These are phyloP conservation scores for Podaxis rugospora DNA, from an alignment of 768 basidiomycete species.

Conservation along the genomic window DNA sequence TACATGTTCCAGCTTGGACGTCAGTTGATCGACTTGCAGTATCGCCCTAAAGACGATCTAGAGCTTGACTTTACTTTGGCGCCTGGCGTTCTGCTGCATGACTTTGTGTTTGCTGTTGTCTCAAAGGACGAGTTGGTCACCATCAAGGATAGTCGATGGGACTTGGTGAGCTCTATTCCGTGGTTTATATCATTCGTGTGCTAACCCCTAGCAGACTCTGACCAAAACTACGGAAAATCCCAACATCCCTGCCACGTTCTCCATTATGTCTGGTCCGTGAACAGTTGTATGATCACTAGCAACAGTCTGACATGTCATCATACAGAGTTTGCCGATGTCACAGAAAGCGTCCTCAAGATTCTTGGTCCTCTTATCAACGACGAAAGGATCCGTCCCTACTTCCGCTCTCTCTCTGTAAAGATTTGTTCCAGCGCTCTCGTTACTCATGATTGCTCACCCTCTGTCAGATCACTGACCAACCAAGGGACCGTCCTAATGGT, in stretches of 20 bases:
- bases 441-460: constrained; percentile 3
- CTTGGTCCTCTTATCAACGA: constrained; percentile 51
- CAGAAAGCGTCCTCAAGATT: constrained; percentile 70
- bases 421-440: constrained; percentile 20
- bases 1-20: constrained; percentile 54
- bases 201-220: constrained; percentile 55
- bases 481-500: constrained; percentile 58
- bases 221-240: constrained; percentile 70
- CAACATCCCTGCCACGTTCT: constrained; percentile 53
- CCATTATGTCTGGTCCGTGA: constrained; percentile 69
- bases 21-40: constrained; percentile 73
- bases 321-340: constrained; percentile 80
- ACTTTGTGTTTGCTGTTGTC: constrained; percentile 82
- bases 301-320: constrained; percentile 10
- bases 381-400: constrained; percentile 64
- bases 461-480: constrained; percentile 77
- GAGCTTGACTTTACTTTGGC: constrained; percentile 77
- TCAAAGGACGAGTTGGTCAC: constrained; percentile 71
- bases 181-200: neutral
- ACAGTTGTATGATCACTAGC: neutral
- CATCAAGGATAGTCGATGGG: constrained; percentile 76
- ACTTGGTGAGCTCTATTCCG: constrained; percentile 59
- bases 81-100: constrained; percentile 42
- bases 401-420: constrained; percentile 77
- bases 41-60: constrained; percentile 63